phyloP scores from a whole-genome alignment of 2,329 filamentous ascomycete genomes.

The Epichloe glyceriae region DNA sequence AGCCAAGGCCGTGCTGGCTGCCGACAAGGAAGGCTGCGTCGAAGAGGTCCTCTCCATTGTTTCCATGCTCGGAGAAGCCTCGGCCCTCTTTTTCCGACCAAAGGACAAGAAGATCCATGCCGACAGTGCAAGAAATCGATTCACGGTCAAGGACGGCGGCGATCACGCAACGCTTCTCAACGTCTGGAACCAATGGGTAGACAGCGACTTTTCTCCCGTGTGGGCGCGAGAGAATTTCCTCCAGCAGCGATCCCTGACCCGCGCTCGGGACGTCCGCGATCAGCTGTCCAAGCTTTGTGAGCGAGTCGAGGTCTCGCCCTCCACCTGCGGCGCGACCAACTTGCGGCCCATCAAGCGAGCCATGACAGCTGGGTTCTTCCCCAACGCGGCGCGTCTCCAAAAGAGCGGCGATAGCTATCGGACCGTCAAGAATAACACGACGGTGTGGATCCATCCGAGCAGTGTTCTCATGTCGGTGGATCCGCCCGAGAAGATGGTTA shows the following conservation, averaged over 20 bases:
- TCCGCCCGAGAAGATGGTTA: constrained; percentile 65
- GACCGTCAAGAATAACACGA: constrained; percentile 80
- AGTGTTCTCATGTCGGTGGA: constrained; percentile 67
- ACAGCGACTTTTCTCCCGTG: constrained; percentile 74
- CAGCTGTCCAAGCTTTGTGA: constrained; percentile 89
- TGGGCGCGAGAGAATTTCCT: constrained; percentile 92
- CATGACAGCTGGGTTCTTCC: constrained; percentile 85
- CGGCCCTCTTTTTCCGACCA: constrained; percentile 81
- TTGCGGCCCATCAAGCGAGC: constrained; percentile 69
- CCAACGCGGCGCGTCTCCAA: constrained; percentile 76
- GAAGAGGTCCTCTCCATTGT: constrained; percentile 88
- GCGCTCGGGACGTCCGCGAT: constrained; percentile 82
- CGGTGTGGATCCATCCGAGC: constrained; percentile 84
- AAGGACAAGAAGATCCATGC: constrained; percentile 97
- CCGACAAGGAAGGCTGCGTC: constrained; percentile 82
- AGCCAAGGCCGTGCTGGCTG: constrained; percentile 75
- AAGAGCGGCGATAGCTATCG: constrained; percentile 78
- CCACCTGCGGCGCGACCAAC: constrained; percentile 56
- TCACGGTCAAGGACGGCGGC: constrained; percentile 81
- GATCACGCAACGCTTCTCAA: constrained; percentile 83
- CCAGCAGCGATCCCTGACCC: constrained; percentile 77
- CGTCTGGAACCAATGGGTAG: constrained; percentile 92
- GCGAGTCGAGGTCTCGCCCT: constrained; percentile 70
- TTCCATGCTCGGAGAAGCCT: constrained; percentile 84
- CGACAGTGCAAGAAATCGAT: constrained; percentile 76